These are phyloP conservation scores for Ophiocordyceps camponoti-floridani DNA, from an alignment of 2,329 filamentous ascomycete species.

Conservation along the genomic window DNA sequence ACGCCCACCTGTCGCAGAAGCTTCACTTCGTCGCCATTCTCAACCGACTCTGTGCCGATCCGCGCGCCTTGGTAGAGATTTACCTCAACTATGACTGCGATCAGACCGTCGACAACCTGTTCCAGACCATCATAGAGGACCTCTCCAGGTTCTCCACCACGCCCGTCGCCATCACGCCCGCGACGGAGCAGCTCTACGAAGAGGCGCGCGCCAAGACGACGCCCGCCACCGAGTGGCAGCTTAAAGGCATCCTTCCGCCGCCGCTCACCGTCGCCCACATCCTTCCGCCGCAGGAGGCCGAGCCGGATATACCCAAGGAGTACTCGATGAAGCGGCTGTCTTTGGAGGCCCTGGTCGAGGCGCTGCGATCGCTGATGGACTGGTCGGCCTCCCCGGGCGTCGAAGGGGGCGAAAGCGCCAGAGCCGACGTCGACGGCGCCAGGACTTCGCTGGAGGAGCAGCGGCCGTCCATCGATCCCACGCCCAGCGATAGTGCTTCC, in stretches of 20 bases:
- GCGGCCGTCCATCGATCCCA: constrained; percentile 51
- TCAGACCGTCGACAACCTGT: constrained; percentile 88
- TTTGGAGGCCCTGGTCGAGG: constrained; percentile 75
- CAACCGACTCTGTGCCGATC: constrained; percentile 68
- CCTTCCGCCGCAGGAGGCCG: constrained; percentile 35
- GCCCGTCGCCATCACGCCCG: constrained; percentile 54
- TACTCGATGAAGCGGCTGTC: constrained; percentile 84
- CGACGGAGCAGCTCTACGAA: constrained; percentile 74
- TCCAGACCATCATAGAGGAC: constrained; percentile 87
- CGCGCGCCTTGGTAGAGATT: constrained; percentile 76
- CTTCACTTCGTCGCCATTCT: constrained; percentile 78
- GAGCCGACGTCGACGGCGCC: constrained; percentile 14
- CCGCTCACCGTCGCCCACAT: constrained; percentile 70
- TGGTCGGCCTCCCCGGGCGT: constrained; percentile 58
- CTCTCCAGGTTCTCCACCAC: constrained; percentile 72
- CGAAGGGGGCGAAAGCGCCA: constrained; percentile 23
- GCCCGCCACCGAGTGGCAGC: constrained; percentile 61
- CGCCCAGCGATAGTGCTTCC: constrained; percentile 39
- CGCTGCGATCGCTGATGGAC: constrained; percentile 74
- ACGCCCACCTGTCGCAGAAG: constrained; percentile 78
- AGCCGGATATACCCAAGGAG: constrained; percentile 65
- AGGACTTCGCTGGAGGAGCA: constrained; percentile 27
- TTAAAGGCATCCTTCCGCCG: constrained; percentile 69
- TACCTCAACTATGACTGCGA: constrained; percentile 99
- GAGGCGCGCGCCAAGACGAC: constrained; percentile 51